Base-by-base conservation (phyloP, 75 land plant species). In the Cunninghamia lanceolata region DNA sequence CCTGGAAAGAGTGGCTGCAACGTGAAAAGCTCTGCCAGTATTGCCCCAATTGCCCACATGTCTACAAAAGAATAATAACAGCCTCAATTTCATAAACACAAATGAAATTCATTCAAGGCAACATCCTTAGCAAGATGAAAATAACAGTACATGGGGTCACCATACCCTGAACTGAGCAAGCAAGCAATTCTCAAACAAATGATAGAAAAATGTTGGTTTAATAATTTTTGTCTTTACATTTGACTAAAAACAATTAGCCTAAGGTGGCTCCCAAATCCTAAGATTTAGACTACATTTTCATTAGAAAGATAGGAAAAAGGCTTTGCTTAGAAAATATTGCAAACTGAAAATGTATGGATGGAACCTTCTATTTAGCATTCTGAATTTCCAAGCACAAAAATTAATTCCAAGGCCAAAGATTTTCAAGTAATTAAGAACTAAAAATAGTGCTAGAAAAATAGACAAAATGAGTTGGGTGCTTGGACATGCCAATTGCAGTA, bases 31-130 rank as follows among this genome's bases (percentile, higher is more conserved):
- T 97, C 98, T 68, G 98, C 99, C 56, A 97, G 82, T 52, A 97
- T 97, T 32, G 95, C 96, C 59, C 99, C 99, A 88, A 95, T 86
- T 68, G 99, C 98, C 99, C 99, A 97, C 96, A 97, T 96, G 47
- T 97, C 99, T 95, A 89, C 25, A 34, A 35, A 40, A 42, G 35
- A 28, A 34, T 25, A 70, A 86, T 74, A 30, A 19, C 16, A 45
- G 38, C 39, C 28, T 35, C 11, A 50, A 11, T 78, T 84, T 42
- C 66, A 35, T 34, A 38, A 83, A 30, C 59, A 52, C n/a, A 36
- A 45, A 43, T 19, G 10, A 46, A 74, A 73, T 74, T 1, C 32
- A 63, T 42, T 34, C 50, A 84, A 53, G 32, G 21, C 10, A 9
- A 80, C n/a, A 4, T 38, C 77, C 82, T 59, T 11, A 86, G 45